Base-by-base conservation (phyloP, 2,329 filamentous ascomycete species). In the Fusarium sambucinum region DNA sequence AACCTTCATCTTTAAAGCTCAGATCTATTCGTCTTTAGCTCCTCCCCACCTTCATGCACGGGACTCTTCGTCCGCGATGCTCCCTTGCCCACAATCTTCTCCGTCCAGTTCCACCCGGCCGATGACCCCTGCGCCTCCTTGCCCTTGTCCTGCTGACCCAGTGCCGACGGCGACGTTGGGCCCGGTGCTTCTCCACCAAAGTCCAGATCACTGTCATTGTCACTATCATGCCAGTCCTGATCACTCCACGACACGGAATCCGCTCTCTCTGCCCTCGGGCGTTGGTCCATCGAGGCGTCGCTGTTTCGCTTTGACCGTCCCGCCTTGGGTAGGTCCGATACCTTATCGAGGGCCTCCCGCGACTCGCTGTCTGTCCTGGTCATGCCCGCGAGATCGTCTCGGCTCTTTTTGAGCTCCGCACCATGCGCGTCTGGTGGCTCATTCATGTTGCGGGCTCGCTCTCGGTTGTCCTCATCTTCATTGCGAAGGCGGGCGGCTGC, bases 231-330 rank as follows among this genome's bases (percentile, higher is more conserved):
- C 50, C 78, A 48, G 59, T 63, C 53, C 81, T 83, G 73, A 78
- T 84, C 59, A 74, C 87, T 90, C 90, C 90, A 92, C 6, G 83
- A 84, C 55, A 85, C 81, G 5, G 87, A 89, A 70, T 90, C 89
- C 25, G 75, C 69, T 33, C 81, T 69, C 29, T 77, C 76, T 8
- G 62, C 55, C 16, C 69, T 68, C 35, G 67, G 51, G 29, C 62
- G 56, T 19, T 63, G 63, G 13, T 60, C 32, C 14, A 23, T 58
- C 2, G 69, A 68, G 21, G 57, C 37, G 6, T 76, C 74, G 38
- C 72, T 69, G 27, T 73, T 71, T 30, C 56, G 35, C 13, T 59
- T 61, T 12, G 72, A 66, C 11, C 70, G 68, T 14, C 65, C 66
- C 27, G 70, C 54, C 48, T 61, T 67, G 8, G 81, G 84, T 32